phyloP scores from a whole-genome alignment of 2,329 filamentous ascomycete species.

The Emmonsiellopsis sp. region DNA sequence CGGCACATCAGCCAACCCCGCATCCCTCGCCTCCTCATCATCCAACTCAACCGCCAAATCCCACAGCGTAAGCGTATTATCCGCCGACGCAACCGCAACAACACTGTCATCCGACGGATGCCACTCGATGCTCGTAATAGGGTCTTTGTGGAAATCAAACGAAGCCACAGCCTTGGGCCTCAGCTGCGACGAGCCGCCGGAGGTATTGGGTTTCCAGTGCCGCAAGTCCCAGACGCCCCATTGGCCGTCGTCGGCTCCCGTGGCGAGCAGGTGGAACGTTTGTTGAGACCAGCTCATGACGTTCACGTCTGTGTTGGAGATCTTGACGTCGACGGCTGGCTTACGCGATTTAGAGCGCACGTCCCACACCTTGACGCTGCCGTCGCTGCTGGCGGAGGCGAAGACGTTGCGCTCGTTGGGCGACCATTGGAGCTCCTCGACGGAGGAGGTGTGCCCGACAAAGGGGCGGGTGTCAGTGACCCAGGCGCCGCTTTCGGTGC shows the following conservation, averaged over 20 bases:
- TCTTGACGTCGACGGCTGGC: constrained; percentile 77
- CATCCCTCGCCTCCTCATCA: constrained; percentile 90
- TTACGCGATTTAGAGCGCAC: constrained; percentile 80
- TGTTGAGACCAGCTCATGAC: constrained; percentile 91
- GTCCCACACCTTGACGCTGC: constrained; percentile 94
- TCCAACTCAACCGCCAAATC: constrained; percentile 94
- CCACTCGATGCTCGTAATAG: constrained; percentile 94
- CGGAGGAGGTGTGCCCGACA: constrained; percentile 70
- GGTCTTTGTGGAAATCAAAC: constrained; percentile 93
- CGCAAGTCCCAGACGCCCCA: constrained; percentile 96
- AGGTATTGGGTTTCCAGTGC: constrained; percentile 70
- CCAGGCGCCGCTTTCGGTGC: constrained; percentile 81
- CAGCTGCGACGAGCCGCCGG: constrained; percentile 37
- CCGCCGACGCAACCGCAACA: constrained; percentile 80
- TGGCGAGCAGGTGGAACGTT: constrained; percentile 81
- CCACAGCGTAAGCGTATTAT: constrained; percentile 93
- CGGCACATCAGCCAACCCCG: constrained; percentile 79
- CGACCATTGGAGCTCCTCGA: constrained; percentile 97
- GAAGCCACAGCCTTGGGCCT: constrained; percentile 76
- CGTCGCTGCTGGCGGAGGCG: constrained; percentile 85
- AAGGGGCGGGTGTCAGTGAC: constrained; percentile 78
- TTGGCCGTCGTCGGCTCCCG: constrained; percentile 83
- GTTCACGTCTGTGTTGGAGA: constrained; percentile 82
- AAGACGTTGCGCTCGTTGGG: constrained; percentile 90
- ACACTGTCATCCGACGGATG: constrained; percentile 96